A percentile compares a stretch with the other conserved stretches of the same genome.
phyloP scores from a whole-genome alignment of 2,329 filamentous ascomycete species.

The Hypoxylon sp. region DNA sequence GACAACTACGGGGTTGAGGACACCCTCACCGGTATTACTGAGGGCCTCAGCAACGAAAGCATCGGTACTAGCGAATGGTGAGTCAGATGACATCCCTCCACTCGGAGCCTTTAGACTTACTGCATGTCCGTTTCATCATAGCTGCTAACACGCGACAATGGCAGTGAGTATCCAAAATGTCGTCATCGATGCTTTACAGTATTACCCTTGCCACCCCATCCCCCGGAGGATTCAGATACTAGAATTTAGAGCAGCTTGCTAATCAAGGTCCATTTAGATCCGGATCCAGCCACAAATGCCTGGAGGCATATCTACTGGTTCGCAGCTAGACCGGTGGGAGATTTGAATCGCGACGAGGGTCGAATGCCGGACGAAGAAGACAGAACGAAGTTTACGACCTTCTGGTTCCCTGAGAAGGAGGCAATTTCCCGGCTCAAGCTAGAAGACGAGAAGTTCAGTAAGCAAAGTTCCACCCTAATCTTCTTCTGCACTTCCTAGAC shows the following conservation, averaged over 20 bases:
- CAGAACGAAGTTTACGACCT: conserved; percentile 47
- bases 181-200: conserved; percentile 1
- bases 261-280: conserved; percentile 41
- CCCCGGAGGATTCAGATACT: not conserved
- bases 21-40: conserved; percentile 44
- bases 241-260: conserved; percentile 11
- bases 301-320: conserved; percentile 43
- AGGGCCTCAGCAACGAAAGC: conserved; percentile 46
- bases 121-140: conserved; percentile 2
- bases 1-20: conserved; percentile 42
- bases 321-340: conserved; percentile 44
- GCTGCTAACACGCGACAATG: conserved; percentile 24
- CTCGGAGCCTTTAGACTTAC: not conserved
- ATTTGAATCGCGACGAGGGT: conserved; percentile 43
- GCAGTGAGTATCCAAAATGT: conserved; percentile 40
- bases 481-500: not conserved
- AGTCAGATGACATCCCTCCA: conserved; percentile 21
- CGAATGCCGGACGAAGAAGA: conserved; percentile 47
- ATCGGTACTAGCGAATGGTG: conserved; percentile 50
- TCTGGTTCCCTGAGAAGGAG: conserved; percentile 47
- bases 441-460: conserved; percentile 50
- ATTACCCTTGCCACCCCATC: conserved; percentile 1
- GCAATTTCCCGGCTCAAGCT: conserved; percentile 46
- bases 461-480: conserved; percentile 28
- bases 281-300: conserved; percentile 49